Evolutionary conservation across 1,139 yeast species (phyloP).

Genomic region (Blastobotrys arbuscula): DNA sequence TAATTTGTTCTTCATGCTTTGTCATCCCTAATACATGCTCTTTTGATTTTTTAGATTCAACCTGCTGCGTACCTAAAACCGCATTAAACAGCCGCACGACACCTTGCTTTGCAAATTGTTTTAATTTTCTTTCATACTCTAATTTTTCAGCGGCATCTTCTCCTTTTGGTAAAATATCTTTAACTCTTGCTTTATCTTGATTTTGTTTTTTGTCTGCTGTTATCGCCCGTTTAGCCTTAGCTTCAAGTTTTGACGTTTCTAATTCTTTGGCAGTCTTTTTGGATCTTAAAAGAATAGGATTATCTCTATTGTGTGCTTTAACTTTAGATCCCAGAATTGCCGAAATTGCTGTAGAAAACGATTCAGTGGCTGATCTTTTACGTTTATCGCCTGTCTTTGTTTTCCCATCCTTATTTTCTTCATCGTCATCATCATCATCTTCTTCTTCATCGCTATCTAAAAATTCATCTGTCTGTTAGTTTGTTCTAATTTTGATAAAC

Average conservation of each 20-base stretch:
- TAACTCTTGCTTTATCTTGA: constrained; percentile 63
- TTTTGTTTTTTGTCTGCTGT: constrained; percentile 64
- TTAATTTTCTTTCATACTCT: constrained; percentile 65
- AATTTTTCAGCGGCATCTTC: constrained; percentile 46
- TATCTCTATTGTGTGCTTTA: constrained; percentile 81
- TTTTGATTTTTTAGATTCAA: constrained; percentile 33
- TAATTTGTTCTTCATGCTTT: constrained; percentile 53
- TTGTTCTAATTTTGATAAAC: neutral
- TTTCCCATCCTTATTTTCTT: constrained; percentile 25
- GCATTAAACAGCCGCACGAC: constrained; percentile 91
- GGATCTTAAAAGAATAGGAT: constrained; percentile 81
- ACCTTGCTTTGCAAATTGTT: constrained; percentile 89
- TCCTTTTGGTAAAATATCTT: constrained; percentile 59
- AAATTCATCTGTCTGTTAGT: too few relatives aligned
- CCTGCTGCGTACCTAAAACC: constrained; percentile 67
- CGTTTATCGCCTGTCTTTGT: constrained; percentile 29
- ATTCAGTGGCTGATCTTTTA: constrained; percentile 35
- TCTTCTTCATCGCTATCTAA: constrained; percentile 4
- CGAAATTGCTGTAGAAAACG: constrained; percentile 75
- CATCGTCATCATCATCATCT: constrained; percentile 5
- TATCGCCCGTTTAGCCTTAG: constrained; percentile 70
- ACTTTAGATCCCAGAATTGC: constrained; percentile 81
- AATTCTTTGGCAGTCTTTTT: constrained; percentile 59
- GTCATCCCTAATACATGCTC: constrained; percentile 28
- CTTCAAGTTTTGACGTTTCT: constrained; percentile 76